A percentile compares a stretch with the other conserved stretches of the same genome.
phyloP scores from a whole-genome alignment of 345 rosid species.

The Rhizophora mangle region DNA sequence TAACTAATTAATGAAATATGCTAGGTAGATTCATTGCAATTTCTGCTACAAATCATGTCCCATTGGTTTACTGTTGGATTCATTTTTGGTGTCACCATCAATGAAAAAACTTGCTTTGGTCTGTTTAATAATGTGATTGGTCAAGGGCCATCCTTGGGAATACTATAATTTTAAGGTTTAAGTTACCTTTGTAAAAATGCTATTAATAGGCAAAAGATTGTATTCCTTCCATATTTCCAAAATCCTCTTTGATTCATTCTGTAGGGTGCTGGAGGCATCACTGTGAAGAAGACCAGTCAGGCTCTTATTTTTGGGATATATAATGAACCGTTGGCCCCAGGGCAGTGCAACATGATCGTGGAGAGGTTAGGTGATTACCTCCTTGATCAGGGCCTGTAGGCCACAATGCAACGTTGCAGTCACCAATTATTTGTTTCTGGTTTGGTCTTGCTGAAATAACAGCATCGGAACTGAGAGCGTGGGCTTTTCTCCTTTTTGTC shows the following conservation, averaged over 20 bases:
- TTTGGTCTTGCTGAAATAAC: slow-evolving; percentile 17
- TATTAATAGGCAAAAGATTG: neutral
- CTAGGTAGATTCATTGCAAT: too few relatives aligned
- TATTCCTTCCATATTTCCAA: neutral
- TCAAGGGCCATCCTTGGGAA: too few relatives aligned
- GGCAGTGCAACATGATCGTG: slow-evolving; percentile 86
- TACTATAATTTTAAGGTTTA: neutral
- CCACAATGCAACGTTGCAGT: neutral
- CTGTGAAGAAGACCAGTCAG: slow-evolving; percentile 63
- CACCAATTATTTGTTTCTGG: neutral
- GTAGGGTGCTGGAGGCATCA: slow-evolving; percentile 79
- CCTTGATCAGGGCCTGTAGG: slow-evolving; percentile 38
- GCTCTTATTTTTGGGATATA: slow-evolving; percentile 72
- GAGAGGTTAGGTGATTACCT: slow-evolving; percentile 93
- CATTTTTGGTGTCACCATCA: too few relatives aligned
- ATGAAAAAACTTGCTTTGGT: too few relatives aligned
- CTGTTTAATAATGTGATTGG: too few relatives aligned
- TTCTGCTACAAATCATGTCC: too few relatives aligned
- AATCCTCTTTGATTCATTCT: neutral
- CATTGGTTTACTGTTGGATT: too few relatives aligned
- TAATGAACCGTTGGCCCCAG: slow-evolving; percentile 75
- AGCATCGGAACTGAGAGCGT: slow-evolving; percentile 5
- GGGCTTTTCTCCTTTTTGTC: neutral
- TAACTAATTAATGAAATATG: too few relatives aligned
- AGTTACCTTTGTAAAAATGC: neutral